Conservation (phyloP, 805 yeast species). For the Saccharomycopsis capsularis region DNA sequence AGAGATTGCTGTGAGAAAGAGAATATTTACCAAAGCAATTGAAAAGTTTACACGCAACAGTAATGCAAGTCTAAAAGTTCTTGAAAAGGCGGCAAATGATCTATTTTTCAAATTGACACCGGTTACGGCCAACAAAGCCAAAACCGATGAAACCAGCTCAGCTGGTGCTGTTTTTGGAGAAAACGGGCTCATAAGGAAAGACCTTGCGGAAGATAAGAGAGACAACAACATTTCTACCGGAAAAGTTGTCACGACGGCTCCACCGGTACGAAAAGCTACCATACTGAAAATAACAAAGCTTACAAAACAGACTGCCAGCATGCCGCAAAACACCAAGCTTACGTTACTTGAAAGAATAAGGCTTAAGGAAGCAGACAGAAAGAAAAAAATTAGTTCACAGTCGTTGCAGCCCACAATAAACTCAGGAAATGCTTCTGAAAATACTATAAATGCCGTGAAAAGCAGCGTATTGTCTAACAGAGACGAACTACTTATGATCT, state of each 20-base stretch:
- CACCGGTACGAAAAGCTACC: not conserved
- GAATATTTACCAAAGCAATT: not conserved
- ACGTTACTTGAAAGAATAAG: constrained; percentile 13
- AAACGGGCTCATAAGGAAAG: too few relatives aligned
- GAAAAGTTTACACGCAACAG: not conserved
- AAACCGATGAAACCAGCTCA: too few relatives aligned
- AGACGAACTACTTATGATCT: constrained; percentile 2
- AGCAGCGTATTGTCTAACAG: not conserved
- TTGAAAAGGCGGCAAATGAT: too few relatives aligned
- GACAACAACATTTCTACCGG: too few relatives aligned
- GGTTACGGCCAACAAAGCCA: too few relatives aligned
- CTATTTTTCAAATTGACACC: too few relatives aligned
- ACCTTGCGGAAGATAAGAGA: too few relatives aligned
- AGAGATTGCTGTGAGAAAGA: not conserved
- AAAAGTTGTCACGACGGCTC: too few relatives aligned
- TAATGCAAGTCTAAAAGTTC: not conserved
- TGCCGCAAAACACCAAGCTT: not conserved
- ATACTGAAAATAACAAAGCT: not conserved
- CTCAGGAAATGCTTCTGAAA: too few relatives aligned
- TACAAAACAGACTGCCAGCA: not conserved
- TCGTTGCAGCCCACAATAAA: too few relatives aligned
- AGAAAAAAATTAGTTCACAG: not conserved
- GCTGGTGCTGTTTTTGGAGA: too few relatives aligned
- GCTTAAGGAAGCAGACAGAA: constrained; percentile 9
- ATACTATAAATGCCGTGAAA: not conserved